Percentiles rank a stretch among this genome's conserved stretches.
Evolutionary conservation across 371 early-diverging fungal species (phyloP).

Genomic region (Haplosporangium sp.): DNA sequence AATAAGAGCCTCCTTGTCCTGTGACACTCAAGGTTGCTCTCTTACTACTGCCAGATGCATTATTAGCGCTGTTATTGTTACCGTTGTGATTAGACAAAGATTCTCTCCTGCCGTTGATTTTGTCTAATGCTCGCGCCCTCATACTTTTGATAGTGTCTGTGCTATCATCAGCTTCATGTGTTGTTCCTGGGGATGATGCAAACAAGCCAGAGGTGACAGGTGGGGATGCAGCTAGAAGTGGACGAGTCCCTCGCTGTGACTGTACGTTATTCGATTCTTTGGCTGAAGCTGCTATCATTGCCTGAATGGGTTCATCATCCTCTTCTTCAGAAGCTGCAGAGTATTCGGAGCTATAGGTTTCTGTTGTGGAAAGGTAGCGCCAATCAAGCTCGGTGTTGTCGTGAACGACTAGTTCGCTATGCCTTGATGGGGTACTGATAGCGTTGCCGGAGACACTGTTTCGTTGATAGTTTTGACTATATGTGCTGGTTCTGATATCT

Average conservation of each 20-base stretch:
- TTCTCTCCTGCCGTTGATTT: conserved; percentile 32
- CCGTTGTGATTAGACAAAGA: conserved; percentile 11
- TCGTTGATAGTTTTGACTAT: conserved; percentile 8
- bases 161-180: conserved; percentile 36
- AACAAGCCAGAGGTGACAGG: conserved; percentile 6
- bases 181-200: conserved; percentile 12
- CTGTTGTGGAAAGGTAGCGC: conserved; percentile 46
- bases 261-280: neutral
- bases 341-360: conserved; percentile 34
- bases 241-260: conserved; percentile 10
- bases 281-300: neutral
- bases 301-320: conserved; percentile 10
- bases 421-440: conserved; percentile 3
- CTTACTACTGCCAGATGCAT: neutral
- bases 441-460: neutral
- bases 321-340: conserved; percentile 25
- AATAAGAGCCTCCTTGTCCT: neutral
- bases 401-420: neutral
- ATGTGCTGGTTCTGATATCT: conserved; percentile 14
- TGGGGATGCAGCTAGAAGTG: conserved; percentile 9
- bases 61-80: conserved; percentile 3
- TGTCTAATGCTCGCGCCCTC: conserved; percentile 44
- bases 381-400: conserved; percentile 37
- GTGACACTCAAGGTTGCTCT: neutral
- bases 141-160: conserved; percentile 50